A percentile compares a stretch with the other conserved stretches of the same genome.
phyloP scores from a whole-genome alignment of 2,329 filamentous ascomycete genomes.

The Stachybotrys chartarum region DNA sequence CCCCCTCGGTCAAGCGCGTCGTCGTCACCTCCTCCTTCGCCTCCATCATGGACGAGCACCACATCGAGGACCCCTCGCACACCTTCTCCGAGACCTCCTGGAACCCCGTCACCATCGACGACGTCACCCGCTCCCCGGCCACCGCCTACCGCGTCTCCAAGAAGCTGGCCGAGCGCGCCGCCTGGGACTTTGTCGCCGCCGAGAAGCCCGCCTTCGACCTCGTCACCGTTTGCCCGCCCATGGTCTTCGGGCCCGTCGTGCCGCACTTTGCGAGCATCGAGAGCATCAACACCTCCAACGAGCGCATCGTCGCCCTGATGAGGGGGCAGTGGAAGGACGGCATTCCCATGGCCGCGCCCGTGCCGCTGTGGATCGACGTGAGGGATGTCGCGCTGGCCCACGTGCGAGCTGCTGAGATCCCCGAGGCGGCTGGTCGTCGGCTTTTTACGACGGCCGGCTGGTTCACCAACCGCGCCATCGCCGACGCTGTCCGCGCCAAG shows the following conservation, averaged over 20 bases:
- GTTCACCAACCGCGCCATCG: constrained; percentile 39
- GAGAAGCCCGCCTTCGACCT: constrained; percentile 40
- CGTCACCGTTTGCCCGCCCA: constrained; percentile 46
- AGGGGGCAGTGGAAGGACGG: constrained; percentile 38
- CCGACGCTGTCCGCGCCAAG: constrained; percentile 32
- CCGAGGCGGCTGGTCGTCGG: constrained; percentile 40
- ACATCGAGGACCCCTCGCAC: constrained; percentile 27
- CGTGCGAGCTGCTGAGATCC: constrained; percentile 41
- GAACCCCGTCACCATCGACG: constrained; percentile 44
- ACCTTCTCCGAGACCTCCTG: constrained; percentile 41
- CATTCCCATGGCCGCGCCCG: constrained; percentile 32
- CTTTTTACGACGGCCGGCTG: constrained; percentile 41
- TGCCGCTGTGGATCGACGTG: constrained; percentile 47
- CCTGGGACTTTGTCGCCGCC: constrained; percentile 42
- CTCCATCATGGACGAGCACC: constrained; percentile 35
- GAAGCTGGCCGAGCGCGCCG: constrained; percentile 44
- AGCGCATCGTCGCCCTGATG: constrained; percentile 43
- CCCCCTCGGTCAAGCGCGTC: constrained; percentile 60
- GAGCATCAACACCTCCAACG: constrained; percentile 46
- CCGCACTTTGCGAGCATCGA: constrained; percentile 38
- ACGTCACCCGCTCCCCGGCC: constrained; percentile 29
- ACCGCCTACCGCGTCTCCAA: constrained; percentile 49
- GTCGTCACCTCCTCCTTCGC: constrained; percentile 55
- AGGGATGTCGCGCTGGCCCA: constrained; percentile 48
- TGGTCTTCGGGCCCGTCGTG: constrained; percentile 47